These are phyloP conservation scores for Xylariaceae sp. DNA, from an alignment of 2,329 filamentous ascomycete genomes.

Conservation along the genomic window DNA sequence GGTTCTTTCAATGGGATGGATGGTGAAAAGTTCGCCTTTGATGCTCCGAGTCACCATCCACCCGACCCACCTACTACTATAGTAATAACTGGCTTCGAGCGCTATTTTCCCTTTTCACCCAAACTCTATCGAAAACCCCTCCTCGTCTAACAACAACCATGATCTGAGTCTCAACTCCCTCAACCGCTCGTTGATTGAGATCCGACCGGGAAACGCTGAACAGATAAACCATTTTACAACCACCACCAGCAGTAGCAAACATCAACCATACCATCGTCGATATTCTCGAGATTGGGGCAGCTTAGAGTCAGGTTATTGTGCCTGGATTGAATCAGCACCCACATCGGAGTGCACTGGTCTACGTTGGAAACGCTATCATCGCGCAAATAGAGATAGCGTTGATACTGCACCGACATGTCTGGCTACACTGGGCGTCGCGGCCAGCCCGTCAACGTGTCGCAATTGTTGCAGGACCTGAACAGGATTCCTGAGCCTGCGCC, in stretches of 20 bases:
- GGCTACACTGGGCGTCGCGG: constrained; percentile 75
- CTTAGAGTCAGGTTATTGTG: not conserved
- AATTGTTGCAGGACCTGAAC: constrained; percentile 88
- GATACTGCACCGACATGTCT: constrained; percentile 23
- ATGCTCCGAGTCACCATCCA: constrained; percentile 23
- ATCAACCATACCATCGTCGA: not conserved
- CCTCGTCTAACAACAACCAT: constrained; percentile 4
- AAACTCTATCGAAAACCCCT: constrained; percentile 18
- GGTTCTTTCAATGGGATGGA: constrained; percentile 21
- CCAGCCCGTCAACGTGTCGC: constrained; percentile 76
- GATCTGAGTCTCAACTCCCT: not conserved
- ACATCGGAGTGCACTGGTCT: not conserved
- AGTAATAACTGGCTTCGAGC: constrained; percentile 16
- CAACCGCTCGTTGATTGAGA: constrained; percentile 5
- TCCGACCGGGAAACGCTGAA: not conserved
- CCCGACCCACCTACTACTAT: constrained; percentile 19
- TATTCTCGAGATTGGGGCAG: constrained; percentile 1
- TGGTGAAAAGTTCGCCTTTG: constrained; percentile 18
- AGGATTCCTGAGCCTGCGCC: constrained; percentile 67
- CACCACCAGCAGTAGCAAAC: not conserved
- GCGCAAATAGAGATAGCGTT: not conserved
- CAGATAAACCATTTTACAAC: not conserved
- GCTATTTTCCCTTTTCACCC: constrained; percentile 23
- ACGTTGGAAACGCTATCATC: not conserved
- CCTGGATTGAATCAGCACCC: constrained; percentile 4